Evolutionary conservation across 352 stramenopile species (phyloP).

Genomic region (Phytopythium delawarense): DNA sequence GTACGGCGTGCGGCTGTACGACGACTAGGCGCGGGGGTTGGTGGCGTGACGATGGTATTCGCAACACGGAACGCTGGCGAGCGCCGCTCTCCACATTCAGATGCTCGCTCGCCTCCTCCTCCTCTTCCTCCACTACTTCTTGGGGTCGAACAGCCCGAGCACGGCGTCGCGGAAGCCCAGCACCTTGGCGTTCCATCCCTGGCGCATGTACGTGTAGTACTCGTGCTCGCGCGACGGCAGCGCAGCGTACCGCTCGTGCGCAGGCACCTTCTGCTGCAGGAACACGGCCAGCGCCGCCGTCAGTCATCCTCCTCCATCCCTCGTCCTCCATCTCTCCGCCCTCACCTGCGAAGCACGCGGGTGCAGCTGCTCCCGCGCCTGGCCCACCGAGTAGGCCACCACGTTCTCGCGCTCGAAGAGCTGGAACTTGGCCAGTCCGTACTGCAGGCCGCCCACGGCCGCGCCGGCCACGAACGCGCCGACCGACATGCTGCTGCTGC

Average conservation of each 20-base stretch:
- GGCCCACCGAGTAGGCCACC: conserved; percentile 59
- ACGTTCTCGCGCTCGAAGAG: conserved; percentile 66
- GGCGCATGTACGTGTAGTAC: conserved; percentile 73
- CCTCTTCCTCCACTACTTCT: conserved; percentile 15
- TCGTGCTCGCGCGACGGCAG: conserved; percentile 73
- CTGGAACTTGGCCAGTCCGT: conserved; percentile 67
- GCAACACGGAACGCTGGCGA: neutral
- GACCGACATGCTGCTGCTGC: conserved; percentile 43
- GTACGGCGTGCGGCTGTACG: conserved; percentile 53
- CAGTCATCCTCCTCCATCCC: neutral
- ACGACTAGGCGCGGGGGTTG: conserved; percentile 19
- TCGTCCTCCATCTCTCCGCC: neutral
- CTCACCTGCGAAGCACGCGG: conserved; percentile 25
- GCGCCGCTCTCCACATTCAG: neutral
- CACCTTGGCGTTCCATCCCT: conserved; percentile 72
- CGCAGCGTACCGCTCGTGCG: conserved; percentile 52
- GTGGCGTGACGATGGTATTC: conserved; percentile 1
- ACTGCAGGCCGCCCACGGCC: conserved; percentile 54
- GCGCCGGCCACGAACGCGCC: conserved; percentile 68
- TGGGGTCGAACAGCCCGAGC: conserved; percentile 48
- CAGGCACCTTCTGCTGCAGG: conserved; percentile 18
- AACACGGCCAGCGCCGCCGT: neutral
- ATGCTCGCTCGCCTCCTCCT: neutral
- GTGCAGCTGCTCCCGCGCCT: conserved; percentile 61
- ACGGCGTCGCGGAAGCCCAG: conserved; percentile 53